phyloP scores from a whole-genome alignment of 805 yeast genomes.

The Hyphopichia homilentoma region DNA sequence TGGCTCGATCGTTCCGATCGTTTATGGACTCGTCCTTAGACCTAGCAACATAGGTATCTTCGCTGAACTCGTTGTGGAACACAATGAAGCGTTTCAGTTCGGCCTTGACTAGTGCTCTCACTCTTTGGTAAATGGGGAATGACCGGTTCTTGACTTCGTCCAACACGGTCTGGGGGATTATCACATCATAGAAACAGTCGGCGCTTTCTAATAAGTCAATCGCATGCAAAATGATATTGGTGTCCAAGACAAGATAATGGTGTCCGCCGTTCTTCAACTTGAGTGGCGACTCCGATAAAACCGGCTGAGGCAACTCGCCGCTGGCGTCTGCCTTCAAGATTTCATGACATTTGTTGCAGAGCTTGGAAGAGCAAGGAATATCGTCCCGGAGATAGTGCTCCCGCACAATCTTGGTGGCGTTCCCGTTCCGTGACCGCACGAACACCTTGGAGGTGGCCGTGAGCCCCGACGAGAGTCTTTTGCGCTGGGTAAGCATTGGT shows the following conservation, averaged over 20 bases:
- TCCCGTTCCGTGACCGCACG: constrained; percentile 86
- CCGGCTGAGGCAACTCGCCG: constrained; percentile 62
- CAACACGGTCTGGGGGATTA: constrained; percentile 90
- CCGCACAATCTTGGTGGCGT: constrained; percentile 85
- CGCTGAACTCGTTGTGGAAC: constrained; percentile 88
- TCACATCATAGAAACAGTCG: constrained; percentile 78
- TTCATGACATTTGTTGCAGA: constrained; percentile 60
- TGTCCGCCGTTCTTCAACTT: constrained; percentile 45
- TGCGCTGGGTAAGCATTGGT: constrained; percentile 21
- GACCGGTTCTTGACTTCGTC: constrained; percentile 90
- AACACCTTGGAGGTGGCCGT: constrained; percentile 84
- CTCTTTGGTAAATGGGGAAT: constrained; percentile 80
- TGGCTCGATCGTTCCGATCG: constrained; percentile 90
- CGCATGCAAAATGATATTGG: constrained; percentile 82
- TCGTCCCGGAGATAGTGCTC: constrained; percentile 93
- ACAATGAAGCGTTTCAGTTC: constrained; percentile 83
- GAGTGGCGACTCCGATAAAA: constrained; percentile 63
- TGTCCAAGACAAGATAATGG: constrained; percentile 86
- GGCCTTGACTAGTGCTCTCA: constrained; percentile 69
- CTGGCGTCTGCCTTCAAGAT: constrained; percentile 58
- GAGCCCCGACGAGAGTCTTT: constrained; percentile 37
- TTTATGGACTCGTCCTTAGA: constrained; percentile 67
- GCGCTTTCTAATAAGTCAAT: constrained; percentile 84
- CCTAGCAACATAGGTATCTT: constrained; percentile 65
- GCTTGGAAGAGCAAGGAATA: constrained; percentile 81